A percentile compares a stretch with the other conserved stretches of the same genome.
Conservation (phyloP, 176 grass and related monocot species). For the Avena atlantica region DNA sequence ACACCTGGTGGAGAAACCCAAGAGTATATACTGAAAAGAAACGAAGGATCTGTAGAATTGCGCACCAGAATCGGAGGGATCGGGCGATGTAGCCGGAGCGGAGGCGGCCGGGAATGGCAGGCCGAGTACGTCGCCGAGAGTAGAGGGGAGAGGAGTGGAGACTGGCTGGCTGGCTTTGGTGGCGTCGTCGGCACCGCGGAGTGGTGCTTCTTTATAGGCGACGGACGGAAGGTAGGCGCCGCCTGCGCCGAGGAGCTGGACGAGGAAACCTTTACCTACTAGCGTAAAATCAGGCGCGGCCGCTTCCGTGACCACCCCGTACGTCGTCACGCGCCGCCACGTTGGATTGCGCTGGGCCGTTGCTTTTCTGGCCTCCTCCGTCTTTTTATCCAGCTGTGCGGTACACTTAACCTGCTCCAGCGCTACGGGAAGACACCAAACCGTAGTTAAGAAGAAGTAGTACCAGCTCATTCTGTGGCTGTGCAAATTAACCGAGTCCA, state of each 20-base stretch:
- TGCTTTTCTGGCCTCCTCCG: background rate
- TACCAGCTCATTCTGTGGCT: background rate
- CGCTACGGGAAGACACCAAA: background rate
- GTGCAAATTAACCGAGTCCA: background rate
- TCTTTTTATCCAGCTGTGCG: background rate
- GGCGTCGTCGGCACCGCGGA: background rate
- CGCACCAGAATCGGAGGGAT: constrained; percentile 29
- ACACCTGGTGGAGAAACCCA: no score
- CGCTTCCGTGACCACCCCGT: constrained; percentile 24
- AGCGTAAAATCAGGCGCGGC: background rate
- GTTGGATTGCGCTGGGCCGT: background rate
- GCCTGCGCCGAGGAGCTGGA: background rate
- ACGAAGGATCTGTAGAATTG: background rate
- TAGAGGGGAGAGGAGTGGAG: background rate
- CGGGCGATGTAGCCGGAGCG: background rate
- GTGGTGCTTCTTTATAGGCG: constrained; percentile 36
- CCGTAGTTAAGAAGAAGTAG: background rate
- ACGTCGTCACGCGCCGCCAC: constrained; percentile 28
- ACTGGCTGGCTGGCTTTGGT: background rate
- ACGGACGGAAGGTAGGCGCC: background rate
- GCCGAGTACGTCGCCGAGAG: background rate
- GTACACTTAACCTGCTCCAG: background rate
- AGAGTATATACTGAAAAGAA: no score
- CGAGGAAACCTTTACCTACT: background rate
- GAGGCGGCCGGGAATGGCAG: background rate